Base-by-base conservation (phyloP, 192 early-diverging fungal species). In the Backusella australiensis region DNA sequence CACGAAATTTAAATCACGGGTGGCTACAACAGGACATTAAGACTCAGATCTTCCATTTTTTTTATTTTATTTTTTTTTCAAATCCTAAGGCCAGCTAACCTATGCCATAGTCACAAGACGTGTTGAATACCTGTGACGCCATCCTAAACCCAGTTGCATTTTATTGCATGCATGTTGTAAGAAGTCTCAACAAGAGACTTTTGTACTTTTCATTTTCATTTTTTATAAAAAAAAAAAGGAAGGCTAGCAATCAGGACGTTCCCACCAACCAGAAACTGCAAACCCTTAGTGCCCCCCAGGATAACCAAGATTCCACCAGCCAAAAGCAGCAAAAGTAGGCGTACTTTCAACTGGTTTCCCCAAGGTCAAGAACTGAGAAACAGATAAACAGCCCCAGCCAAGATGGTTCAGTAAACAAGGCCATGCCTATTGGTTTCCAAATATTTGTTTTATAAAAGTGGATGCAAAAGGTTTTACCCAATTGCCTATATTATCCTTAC, bases 401-500 rank as follows among this genome's bases (percentile, higher is more conserved):
- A 75, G 74, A 65, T 67, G 8, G 38, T 26, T 75, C 41, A 49
- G 41, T 38, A 29, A 44, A 32, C 35, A 63, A 32, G 77, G 78
- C 78, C 78, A 79, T 69, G 78, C 78, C 78, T 79, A 3, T 79
- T 4, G n/a, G n/a, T 29, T 71, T 52, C 52, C 74, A 79, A 79
- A 79, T 70, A 79, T 79, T 79, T 39, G 34, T 29, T 32, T 53
- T 68, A 32, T 32, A 63, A 73, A 21, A 9, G 38, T 41, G 21
- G 26, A 36, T 79, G 73, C 72, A 79, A 68, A 79, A 71, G 78
- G 73, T 56, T 19, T 79, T 79, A 74, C 67, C 78, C 78, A 79
- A 79, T 42, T 79, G 78, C 73, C 78, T 79, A 79, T 79, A 79
- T 79, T 79, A 79, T 79, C 78, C 78, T 79, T 79, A 79, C 78